These are phyloP conservation scores for Nicotiana tomentosiformis DNA, from an alignment of 257 asterid species.

Conservation along the genomic window DNA sequence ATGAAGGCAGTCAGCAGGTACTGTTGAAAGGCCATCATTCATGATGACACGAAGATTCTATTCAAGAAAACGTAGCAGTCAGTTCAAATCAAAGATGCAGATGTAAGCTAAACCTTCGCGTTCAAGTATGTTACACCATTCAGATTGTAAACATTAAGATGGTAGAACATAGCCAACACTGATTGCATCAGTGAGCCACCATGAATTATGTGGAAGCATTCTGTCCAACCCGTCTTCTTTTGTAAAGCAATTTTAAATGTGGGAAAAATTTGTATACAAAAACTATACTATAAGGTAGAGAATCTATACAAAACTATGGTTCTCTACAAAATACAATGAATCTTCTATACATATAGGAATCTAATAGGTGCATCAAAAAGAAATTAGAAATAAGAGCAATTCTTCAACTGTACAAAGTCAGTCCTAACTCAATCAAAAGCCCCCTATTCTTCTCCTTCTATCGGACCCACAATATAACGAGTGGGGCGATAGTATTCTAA, in stretches of 20 bases:
- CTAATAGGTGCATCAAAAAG: not conserved
- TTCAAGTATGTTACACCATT: not conserved
- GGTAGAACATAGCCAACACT: not conserved
- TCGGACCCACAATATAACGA: not conserved
- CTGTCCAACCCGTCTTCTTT: not conserved
- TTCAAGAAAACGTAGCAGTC: conserved; percentile 24
- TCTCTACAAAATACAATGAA: not conserved
- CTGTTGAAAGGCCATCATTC: conserved; percentile 93
- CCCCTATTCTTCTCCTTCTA: not conserved
- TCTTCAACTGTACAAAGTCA: not conserved
- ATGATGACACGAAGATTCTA: conserved; percentile 94
- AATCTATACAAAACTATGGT: not conserved
- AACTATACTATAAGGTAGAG: not conserved
- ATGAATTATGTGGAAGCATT: not conserved
- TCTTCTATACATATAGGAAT: not conserved
- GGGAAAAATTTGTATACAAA: not conserved
- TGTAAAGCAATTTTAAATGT: not conserved
- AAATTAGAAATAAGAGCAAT: not conserved
- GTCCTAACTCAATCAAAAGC: conserved; percentile 8
- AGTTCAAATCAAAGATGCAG: conserved; percentile 20
- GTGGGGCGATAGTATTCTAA: not conserved
- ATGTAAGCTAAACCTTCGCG: not conserved
- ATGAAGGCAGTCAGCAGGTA: conserved; percentile 79
- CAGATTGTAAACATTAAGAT: not conserved
- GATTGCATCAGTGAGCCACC: conserved; percentile 5